Evolutionary conservation across 2,329 filamentous ascomycete genomes (phyloP), one percentile per base, ranked within the genome.

Genomic region (Epichloe elymi): DNA sequence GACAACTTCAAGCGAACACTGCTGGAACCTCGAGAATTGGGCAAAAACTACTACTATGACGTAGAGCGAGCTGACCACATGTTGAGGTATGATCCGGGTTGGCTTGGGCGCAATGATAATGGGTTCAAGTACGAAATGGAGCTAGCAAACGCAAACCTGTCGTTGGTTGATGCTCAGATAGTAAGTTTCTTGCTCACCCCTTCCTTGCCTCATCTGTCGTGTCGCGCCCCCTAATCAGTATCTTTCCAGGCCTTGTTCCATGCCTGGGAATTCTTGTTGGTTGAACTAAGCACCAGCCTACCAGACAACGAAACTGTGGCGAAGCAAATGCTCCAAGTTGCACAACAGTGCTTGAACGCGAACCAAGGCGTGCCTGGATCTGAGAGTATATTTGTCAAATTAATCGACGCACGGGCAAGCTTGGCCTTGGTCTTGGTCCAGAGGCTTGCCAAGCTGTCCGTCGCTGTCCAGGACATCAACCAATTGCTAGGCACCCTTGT

Each of bases 121-220:
- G 90, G 90, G 0, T 95, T 95, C 67, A 77, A 79, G 55, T 78
- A 79, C 46, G 93, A 98, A 63, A 84, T 98, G 68, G 79, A 83
- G 60, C 82, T 82, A 54, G 93, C 91, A 41, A 98, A 98, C 65
- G 72, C 85, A 55, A 97, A 98, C 65, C 67, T 98, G 49, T 95
- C 90, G 23, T 74, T 95, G 36, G 88, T 98, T 36, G 89, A 97
- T 65, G 87, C 91, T 23, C 89, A 98, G 70, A 83, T 93, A 57
- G 83, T 87, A 73, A 69, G 83, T 72, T 39, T 38, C 26, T 58
- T 69, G 60, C 14, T 15, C 4, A 3, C 6, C 36, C 7, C 17
- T 35, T 35, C 5, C 8, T 36, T 7, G 8, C 26, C 19, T 35
- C 3, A 6, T 35, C 26, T 11, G 26, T 8, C 42, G 19, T 8